phyloP scores from a whole-genome alignment of 306 rosid species.

The Begonia peltatifolia region DNA sequence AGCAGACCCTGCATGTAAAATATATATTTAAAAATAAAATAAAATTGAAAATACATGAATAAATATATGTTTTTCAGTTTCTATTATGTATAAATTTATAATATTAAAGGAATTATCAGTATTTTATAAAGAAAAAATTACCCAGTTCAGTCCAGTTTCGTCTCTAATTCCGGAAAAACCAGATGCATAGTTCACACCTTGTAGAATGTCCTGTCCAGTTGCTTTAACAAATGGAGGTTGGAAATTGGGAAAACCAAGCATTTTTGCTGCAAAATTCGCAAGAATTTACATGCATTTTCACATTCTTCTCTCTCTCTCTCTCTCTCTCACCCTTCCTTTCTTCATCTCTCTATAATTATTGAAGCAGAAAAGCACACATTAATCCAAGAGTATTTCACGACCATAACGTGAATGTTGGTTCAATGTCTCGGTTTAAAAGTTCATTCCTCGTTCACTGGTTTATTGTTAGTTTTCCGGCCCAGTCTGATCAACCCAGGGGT shows the following conservation, averaged over 20 bases:
- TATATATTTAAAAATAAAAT: not conserved
- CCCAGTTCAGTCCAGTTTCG: constrained; percentile 12
- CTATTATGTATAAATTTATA: not conserved
- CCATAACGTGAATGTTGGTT: too few species aligned
- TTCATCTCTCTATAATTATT: too few species aligned
- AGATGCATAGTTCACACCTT: constrained; percentile 21
- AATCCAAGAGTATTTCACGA: too few species aligned
- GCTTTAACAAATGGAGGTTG: constrained; percentile 8
- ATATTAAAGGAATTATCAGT: too few species aligned
- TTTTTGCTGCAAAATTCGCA: constrained; percentile 7
- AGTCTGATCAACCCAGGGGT: too few species aligned
- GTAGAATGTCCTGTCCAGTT: not conserved
- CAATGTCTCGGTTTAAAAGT: too few species aligned
- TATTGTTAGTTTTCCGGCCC: too few species aligned
- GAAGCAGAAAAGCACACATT: too few species aligned
- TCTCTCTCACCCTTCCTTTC: too few species aligned
- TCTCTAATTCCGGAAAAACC: constrained; percentile 9
- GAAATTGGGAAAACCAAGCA: constrained; percentile 6
- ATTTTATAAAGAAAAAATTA: not conserved
- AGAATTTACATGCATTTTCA: too few species aligned
- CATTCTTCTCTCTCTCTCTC: too few species aligned
- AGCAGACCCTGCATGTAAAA: not conserved
- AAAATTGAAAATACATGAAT: not conserved
- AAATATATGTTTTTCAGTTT: not conserved
- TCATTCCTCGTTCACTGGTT: too few species aligned